Evolutionary conservation across 2,329 filamentous ascomycete species (phyloP), one percentile per base, ranked within the genome.

Genomic region (Neurospora sp.): DNA sequence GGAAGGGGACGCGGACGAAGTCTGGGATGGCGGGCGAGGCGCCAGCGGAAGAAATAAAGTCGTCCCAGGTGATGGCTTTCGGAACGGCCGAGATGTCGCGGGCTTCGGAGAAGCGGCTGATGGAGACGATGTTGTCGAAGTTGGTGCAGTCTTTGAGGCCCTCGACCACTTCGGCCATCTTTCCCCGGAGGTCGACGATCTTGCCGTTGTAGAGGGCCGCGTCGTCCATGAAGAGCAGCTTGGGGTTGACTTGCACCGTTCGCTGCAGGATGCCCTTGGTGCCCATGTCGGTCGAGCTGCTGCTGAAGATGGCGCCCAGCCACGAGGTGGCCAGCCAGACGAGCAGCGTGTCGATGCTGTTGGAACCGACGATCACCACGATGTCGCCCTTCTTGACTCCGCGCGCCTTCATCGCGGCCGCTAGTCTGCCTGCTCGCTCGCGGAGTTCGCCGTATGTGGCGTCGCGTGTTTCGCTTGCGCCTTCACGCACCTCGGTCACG

Each of bases 221-320:
- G 75, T 96, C 93, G 75, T 97, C 93, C 76, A 95, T 89, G 77
- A 96, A 96, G n/a, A 97, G 83, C 77, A 88, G 84, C 81, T 87
- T 90, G 4, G 93, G 93, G 73, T 89, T 84, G 71, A 96, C 89
- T 81, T 96, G 92, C 67, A 89, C 80, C 36, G 92, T 83, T 40
- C 93, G 83, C 79, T 96, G 91, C 74, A 96, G 75, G 19, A 96
- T 86, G 0, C 92, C 93, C 72, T 90, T 89, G 15, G 90, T 89
- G 0, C 93, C 93, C 90, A 96, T 96, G 79, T 96, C 93, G 0
- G 93, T 95, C 8, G 89, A 92, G 68, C 87, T 90, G 67, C 87
- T 91, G 73, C 88, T 91, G 77, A 96, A 96, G 1, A 96, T 78
- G 0, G 84, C 93, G 0, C 93, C 93, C 1, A 96, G 76, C 78